A percentile compares a stretch with the other conserved stretches of the same genome.
phyloP scores from a whole-genome alignment of 176 grass and related monocot species.

The Secale cereale region DNA sequence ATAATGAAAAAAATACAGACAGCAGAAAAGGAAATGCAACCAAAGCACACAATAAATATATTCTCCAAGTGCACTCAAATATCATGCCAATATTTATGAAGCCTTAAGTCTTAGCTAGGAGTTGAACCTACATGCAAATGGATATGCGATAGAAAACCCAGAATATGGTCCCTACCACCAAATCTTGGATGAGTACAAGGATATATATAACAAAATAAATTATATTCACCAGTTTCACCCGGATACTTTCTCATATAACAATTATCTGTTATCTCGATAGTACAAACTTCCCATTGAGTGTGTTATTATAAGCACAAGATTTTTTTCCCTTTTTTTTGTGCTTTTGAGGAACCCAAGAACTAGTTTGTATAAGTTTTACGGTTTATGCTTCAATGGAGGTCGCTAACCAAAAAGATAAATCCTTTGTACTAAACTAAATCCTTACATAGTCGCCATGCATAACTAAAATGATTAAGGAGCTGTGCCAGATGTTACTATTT shows the following conservation, averaged over 20 bases:
- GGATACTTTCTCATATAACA: neutral
- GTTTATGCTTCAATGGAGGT: neutral
- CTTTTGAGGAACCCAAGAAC: neutral
- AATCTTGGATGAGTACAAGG: neutral
- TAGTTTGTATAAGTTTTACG: neutral
- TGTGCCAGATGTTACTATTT: neutral
- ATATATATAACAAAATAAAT: neutral
- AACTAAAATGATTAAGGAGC: neutral
- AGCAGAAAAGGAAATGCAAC: neutral
- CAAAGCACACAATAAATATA: conserved; percentile 8
- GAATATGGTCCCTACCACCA: neutral
- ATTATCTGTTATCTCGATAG: neutral
- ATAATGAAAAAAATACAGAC: neutral
- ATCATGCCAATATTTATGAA: neutral
- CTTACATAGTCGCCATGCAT: conserved; percentile 3
- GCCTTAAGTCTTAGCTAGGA: neutral
- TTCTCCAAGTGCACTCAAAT: conserved; percentile 13
- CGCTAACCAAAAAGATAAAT: neutral
- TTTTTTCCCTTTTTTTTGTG: neutral
- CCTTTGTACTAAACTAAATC: neutral
- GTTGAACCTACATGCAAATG: conserved; percentile 10
- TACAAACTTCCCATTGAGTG: neutral
- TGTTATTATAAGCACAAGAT: neutral
- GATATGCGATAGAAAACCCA: neutral
- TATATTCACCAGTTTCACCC: neutral